These are phyloP conservation scores for Yamadazyma triangularis DNA, from an alignment of 1,139 yeast species.

Conservation along the genomic window DNA sequence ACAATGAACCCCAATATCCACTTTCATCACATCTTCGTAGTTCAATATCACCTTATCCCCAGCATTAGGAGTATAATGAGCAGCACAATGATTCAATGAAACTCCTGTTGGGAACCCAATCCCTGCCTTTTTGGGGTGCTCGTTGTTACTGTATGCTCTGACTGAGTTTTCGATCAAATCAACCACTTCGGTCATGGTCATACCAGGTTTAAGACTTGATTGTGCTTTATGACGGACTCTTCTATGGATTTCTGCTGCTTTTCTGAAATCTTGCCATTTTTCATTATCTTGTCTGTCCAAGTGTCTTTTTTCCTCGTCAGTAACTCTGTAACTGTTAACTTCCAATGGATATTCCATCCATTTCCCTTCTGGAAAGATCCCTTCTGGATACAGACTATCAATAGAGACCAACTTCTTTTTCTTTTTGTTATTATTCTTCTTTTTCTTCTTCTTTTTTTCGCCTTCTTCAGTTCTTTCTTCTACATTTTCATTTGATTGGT, in stretches of 20 bases:
- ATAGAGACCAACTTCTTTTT: constrained; percentile 52
- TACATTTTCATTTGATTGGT: too few species aligned
- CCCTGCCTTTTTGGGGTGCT: constrained; percentile 70
- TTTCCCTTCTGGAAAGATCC: constrained; percentile 83
- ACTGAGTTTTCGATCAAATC: constrained; percentile 84
- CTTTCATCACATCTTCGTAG: constrained; percentile 92
- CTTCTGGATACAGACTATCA: constrained; percentile 64
- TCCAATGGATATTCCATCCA: constrained; percentile 73
- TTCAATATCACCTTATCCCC: constrained; percentile 80
- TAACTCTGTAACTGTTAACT: constrained; percentile 68
- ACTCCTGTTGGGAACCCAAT: constrained; percentile 98
- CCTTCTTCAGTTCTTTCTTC: too few species aligned
- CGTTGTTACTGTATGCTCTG: constrained; percentile 65
- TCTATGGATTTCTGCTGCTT: constrained; percentile 94
- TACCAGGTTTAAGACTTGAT: constrained; percentile 78
- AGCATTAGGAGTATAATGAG: constrained; percentile 96
- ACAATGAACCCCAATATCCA: constrained; percentile 95
- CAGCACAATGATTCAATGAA: constrained; percentile 90
- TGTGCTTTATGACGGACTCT: constrained; percentile 82
- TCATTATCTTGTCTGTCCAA: constrained; percentile 63
- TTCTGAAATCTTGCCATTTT: constrained; percentile 83
- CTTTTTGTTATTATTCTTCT: constrained; percentile 45
- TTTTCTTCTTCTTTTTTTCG: constrained; percentile 21
- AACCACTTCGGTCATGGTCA: constrained; percentile 87
- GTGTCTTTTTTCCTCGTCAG: constrained; percentile 82